Evolutionary conservation across 192 early-diverging fungal species (phyloP), one percentile per base, ranked within the genome.

Genomic region (Mortierella hygrophila): DNA sequence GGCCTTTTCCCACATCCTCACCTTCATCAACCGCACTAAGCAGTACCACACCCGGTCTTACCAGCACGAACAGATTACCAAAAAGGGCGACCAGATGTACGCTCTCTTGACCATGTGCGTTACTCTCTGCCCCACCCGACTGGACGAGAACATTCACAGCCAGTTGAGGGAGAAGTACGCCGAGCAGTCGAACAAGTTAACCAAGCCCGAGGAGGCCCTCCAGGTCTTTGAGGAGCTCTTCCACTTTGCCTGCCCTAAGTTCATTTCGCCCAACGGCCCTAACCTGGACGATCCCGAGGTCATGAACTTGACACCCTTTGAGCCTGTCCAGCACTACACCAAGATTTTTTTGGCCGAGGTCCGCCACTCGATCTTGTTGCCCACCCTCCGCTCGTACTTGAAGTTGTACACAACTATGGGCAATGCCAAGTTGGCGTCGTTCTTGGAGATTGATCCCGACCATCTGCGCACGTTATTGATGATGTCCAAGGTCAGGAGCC

Each of bases 61-160:
- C 88, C 97, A 97, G 88, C 97, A 95, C 81, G 97, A 98, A 88
- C 92, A 94, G 81, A 95, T 96, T 84, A 94, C 93, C 85, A 98
- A 97, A 88, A 97, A 96, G 91, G 94, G 94, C 79, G 98, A 98
- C 71, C 97, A 98, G 86, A 99, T 98, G 95, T 98, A 98, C 88
- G 96, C 96, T 3, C 91, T 99, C 21, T 91, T 99, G 65, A 92
- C 97, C 60, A 94, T 98, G 70, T 97, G 96, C 78, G 94, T 99
- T 40, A 93, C 97, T 21, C 91, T 99, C 71, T 97, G 94, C 82
- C 98, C 98, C 23, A 95, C 95, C 55, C 94, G 97, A n/a, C 90
- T 99, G 46, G 98, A 99, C 90, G 98, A 99, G 85, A 94, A 94
- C 87, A 96, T 98, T 77, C 97, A 99, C 92, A 92, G 88, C 65